Evolutionary conservation across 495 filamentous ascomycete genomes (phyloP).

Genomic region (Durotheca rogersii): DNA sequence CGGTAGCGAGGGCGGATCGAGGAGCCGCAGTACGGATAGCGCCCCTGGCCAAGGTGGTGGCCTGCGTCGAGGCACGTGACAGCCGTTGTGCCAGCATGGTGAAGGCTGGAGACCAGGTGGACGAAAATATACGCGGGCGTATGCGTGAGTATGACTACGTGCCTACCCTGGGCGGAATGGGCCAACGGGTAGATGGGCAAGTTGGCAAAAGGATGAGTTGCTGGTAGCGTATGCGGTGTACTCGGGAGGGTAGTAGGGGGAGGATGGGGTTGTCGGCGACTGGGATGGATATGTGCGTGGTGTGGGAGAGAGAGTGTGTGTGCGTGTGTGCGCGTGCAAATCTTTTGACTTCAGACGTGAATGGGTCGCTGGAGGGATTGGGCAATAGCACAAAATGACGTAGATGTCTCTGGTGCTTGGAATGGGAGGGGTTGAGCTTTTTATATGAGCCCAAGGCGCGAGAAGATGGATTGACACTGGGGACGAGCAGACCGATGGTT

Average conservation of each 20-base stretch:
- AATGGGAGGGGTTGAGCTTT: slow-evolving; percentile 26
- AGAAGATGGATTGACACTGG: too few relatives aligned
- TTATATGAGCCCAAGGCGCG: slow-evolving; percentile 23
- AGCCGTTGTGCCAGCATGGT: slow-evolving; percentile 28
- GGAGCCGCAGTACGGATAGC: slow-evolving; percentile 7
- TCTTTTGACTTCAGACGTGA: slow-evolving; percentile 28
- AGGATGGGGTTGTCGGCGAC: slow-evolving; percentile 4
- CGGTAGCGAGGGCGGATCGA: slow-evolving; percentile 22
- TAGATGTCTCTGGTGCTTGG: slow-evolving; percentile 15
- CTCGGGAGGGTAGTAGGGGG: too few relatives aligned
- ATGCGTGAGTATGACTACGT: too few relatives aligned
- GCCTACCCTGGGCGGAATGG: too few relatives aligned
- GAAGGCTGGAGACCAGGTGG: slow-evolving; percentile 4
- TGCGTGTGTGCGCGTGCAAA: too few relatives aligned
- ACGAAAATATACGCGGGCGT: background rate
- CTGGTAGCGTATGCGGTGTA: too few relatives aligned
- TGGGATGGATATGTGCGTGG: background rate
- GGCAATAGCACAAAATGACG: slow-evolving; percentile 27
- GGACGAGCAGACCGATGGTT: too few relatives aligned
- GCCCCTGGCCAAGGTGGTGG: slow-evolving; percentile 14
- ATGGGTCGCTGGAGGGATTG: slow-evolving; percentile 15
- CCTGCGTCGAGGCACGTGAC: slow-evolving; percentile 24
- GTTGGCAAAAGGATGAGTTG: too few relatives aligned
- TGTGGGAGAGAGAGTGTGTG: slow-evolving; percentile 6
- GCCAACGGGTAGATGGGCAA: too few relatives aligned